Base-by-base conservation (phyloP, 768 basidiomycete genomes). In the Boletus coccyginus region DNA sequence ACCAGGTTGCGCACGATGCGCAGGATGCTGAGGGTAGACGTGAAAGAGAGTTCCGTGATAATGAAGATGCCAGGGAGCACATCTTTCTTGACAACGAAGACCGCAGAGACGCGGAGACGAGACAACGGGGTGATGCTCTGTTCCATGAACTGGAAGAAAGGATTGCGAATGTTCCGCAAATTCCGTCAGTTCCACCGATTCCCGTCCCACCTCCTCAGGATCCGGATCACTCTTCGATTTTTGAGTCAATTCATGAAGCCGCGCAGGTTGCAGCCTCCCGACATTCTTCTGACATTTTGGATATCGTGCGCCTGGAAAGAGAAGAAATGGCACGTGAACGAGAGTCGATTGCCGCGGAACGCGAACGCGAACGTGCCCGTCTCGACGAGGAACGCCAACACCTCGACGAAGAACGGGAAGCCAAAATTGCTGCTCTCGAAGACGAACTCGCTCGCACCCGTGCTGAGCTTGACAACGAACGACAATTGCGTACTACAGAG, bases 61-160 rank as follows among this genome's bases (percentile, higher is more conserved):
- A 81, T 56, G 90, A 92, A 68, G 83, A 86, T 12, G 83, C 82
- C 49, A 76, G 89, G 8, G 77, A 88, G 19, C 79, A 73, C 9
- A 67, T 84, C 2, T 90, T 90, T 67, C 63, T 77, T 32, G 83
- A 86, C 2, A 75, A 74, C 40, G 85, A 92, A 63, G 77, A 73
- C 4, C 77, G 81, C 43, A 76, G 90, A 39, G 81, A 82, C 21
- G 69, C 75, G 24, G 87, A 89, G 64, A 73, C 83, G 12, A 71
- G 74, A 52, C 77, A 81, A 45, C 70, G 70, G 31, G 52, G 61
- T 10, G 66, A 73, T 12, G 46, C 56, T 8, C 46, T 71, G 13
- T 53, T 71, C 19, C 29, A 60, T 16, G 60, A 71, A 17, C 55
- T 72, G 32, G 68, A 74, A 50, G 70, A 72, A 3, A 65, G 45